Evolutionary conservation across 345 rosid species (phyloP), one percentile per base, ranked within the genome.

Genomic region (Populus tremula): DNA sequence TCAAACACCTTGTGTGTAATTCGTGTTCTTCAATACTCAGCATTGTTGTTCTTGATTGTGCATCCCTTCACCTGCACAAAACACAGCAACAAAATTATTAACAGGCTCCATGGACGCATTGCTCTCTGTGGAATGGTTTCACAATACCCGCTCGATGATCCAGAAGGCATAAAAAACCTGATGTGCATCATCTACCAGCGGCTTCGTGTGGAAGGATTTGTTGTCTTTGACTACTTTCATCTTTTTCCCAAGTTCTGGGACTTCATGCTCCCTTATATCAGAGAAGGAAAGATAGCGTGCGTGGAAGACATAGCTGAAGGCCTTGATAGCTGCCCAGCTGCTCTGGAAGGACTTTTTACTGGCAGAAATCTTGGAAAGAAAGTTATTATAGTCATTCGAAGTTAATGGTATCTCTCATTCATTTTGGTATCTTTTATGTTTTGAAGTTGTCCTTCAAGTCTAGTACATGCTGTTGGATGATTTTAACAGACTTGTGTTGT

Each of bases 221-320:
- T 72, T 13, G 77, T 65, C 14, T 27, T 27, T 2, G 74, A 69
- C 20, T 62, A 43, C 18, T 7, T 7, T 6, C 59, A 27, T 27
- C n/a, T 65, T 14, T 63, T 74, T n/a, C 62, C 78, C 0, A 69
- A 79, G 21, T 74, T 23, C 25, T 29, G 69, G 49, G 67, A 79
- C 27, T 35, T 69, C 53, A 70, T 79, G 10, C 8, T 69, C 18
- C 77, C 78, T 35, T 10, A 25, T 23, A 69, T 74, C 33, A 74
- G 36, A 47, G 74, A 62, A 38, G 71, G 75, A 3, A 69, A 69
- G 33, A 45, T 79, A 18, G 13, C 49, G 5, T 62, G 69, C 20
- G 43, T 62, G 2, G 75, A 74, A 33, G 78, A 79, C 54, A 9
- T 33, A 33, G 75, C 74, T 11, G 66, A 79, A 69, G 78, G 82